Evolutionary conservation across 1,284 basidiomycete species (phyloP), one percentile per base, ranked within the genome.

Genomic region (Entoloma clypeatum): DNA sequence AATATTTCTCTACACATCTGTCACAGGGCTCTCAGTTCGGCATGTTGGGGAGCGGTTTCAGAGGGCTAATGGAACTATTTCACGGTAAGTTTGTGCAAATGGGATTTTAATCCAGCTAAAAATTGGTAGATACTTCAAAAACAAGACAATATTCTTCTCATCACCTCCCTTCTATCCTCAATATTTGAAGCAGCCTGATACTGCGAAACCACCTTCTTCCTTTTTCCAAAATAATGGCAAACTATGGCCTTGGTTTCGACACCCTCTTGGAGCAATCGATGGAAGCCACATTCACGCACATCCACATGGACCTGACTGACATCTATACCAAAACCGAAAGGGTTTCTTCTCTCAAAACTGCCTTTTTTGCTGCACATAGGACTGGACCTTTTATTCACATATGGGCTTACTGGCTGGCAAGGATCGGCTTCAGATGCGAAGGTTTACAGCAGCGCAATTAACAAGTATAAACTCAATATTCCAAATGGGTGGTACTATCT

Each of bases 231-330:
- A 24, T 35, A 35, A 35, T 35, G 19, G n/a, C n/a, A 52, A 53
- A 19, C 50, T 49, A 13, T 58, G 36, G 35, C 56, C 55, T 7
- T 61, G 49, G 31, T 57, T 61, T 29, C n/a, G 36, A 18, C 36
- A 46, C 25, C 43, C 40, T 14, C 16, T 52, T 25, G 59, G 59
- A 25, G 55, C 59, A 2, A 43, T 60, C 18, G 56, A 60, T 50
- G 55, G 57, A 2, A 54, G 49, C 10, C 58, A 54, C 21, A 48
- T 59, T 7, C 18, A 47, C 42, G 43, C 47, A 10, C 41, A 32
- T 34, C 42, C 47, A n/a, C 39, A 47, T 32, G 36, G 42, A 7
- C 19, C 18, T 11, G 45, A 50, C 9, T 36, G 38, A 14, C 36
- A 13, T 17, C 21, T 28, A 23, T 37, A 31, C 39, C 41, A 39